A percentile compares a stretch with the other conserved stretches of the same genome.
These are phyloP conservation scores for Cryptococcus hybrid DNA, from an alignment of 1,284 basidiomycete genomes.

Conservation along the genomic window DNA sequence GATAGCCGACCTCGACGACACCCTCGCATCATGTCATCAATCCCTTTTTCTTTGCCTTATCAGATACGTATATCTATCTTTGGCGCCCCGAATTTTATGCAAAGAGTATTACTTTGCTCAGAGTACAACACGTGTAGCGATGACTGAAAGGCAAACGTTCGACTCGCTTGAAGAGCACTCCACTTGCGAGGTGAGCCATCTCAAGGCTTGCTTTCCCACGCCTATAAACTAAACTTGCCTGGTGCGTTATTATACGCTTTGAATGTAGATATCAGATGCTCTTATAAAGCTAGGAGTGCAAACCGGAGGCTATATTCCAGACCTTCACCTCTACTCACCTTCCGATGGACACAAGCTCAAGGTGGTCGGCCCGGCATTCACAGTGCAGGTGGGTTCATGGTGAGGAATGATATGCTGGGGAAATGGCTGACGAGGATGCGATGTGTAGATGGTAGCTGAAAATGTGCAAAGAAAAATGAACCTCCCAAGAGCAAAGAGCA, in stretches of 20 bases:
- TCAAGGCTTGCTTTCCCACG: background rate
- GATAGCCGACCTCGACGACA: background rate
- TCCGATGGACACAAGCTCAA: constrained; percentile 51
- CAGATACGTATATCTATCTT: background rate
- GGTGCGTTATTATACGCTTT: too few species aligned
- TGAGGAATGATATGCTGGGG: background rate
- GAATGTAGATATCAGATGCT: constrained; percentile 75
- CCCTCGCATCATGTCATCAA: background rate
- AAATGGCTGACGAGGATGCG: background rate
- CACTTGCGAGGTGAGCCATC: constrained; percentile 26
- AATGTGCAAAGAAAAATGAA: constrained; percentile 53
- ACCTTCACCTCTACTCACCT: constrained; percentile 65
- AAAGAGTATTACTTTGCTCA: background rate
- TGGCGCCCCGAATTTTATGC: too few species aligned
- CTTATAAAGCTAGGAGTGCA: constrained; percentile 75
- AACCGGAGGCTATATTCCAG: constrained; percentile 78
- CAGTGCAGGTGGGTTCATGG: constrained; percentile 60
- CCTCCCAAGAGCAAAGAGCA: constrained; percentile 70
- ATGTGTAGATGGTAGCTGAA: constrained; percentile 65
- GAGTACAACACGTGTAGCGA: background rate
- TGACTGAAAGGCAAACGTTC: background rate
- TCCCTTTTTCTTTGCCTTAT: background rate
- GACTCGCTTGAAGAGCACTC: constrained; percentile 14
- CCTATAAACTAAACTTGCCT: background rate
- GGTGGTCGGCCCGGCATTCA: constrained; percentile 79